Evolutionary conservation across 495 filamentous ascomycete species (phyloP).

Genomic region (Aspergillus carlsbadensis): DNA sequence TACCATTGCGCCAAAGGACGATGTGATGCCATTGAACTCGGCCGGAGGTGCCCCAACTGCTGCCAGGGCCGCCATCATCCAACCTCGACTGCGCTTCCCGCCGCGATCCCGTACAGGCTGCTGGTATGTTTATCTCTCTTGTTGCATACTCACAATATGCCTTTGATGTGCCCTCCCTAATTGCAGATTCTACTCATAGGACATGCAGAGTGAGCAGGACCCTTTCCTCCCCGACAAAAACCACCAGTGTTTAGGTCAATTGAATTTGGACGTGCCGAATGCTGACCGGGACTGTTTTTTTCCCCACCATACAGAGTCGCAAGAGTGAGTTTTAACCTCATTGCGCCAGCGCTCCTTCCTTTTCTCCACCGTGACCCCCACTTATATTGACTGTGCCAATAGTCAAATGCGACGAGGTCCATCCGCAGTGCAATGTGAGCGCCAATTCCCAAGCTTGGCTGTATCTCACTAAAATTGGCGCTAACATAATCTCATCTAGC

Average conservation of each 20-base stretch:
- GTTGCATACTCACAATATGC: slow-evolving; percentile 10
- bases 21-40: slow-evolving; percentile 17
- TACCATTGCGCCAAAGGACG: slow-evolving; percentile 51
- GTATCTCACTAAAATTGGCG: not conserved
- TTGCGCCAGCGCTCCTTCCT: not conserved
- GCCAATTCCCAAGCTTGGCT: not conserved
- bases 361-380: slow-evolving; percentile 3
- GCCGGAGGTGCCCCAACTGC: slow-evolving; percentile 2
- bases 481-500: slow-evolving; percentile 31
- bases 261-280: not conserved
- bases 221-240: slow-evolving; percentile 1
- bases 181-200: slow-evolving; percentile 26
- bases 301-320: slow-evolving; percentile 38
- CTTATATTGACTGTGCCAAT: slow-evolving; percentile 2
- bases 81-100: slow-evolving; percentile 49
- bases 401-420: slow-evolving; percentile 55
- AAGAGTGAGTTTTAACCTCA: slow-evolving; percentile 40
- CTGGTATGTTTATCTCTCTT: slow-evolving; percentile 41
- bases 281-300: slow-evolving; percentile 18
- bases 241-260: not conserved
- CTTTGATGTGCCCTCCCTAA: slow-evolving; percentile 8
- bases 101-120: slow-evolving; percentile 54
- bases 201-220: slow-evolving; percentile 47
- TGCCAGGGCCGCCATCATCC: slow-evolving; percentile 30
- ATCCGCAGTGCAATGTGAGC: slow-evolving; percentile 52